Percentiles rank a stretch among this genome's conserved stretches.
Conservation (phyloP, 495 filamentous ascomycete genomes). For the Massariosphaeria phaeospora region DNA sequence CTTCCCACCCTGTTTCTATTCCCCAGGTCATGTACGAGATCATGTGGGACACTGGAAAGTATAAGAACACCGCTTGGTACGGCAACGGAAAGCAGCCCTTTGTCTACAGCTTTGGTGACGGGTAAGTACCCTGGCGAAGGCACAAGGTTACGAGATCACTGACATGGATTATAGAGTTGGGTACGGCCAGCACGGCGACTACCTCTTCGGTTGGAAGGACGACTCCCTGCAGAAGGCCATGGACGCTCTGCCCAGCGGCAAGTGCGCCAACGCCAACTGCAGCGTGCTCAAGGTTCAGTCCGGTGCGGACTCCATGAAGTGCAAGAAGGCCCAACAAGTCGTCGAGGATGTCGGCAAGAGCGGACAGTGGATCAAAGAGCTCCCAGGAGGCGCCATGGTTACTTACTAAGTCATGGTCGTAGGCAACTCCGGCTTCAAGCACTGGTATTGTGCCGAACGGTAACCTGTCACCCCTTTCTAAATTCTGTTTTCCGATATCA, state of each 20-base stretch:
- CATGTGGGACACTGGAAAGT: constrained; percentile 32
- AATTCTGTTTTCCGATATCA: not conserved
- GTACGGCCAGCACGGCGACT: constrained; percentile 27
- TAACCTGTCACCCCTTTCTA: constrained; percentile 5
- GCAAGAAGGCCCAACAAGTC: constrained; percentile 24
- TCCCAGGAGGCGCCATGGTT: constrained; percentile 21
- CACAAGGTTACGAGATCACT: not conserved
- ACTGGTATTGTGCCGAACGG: not conserved
- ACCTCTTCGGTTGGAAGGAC: constrained; percentile 31
- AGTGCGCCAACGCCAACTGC: constrained; percentile 31
- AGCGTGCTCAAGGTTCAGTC: constrained; percentile 29
- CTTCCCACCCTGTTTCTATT: constrained; percentile 24
- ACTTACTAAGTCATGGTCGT: constrained; percentile 4
- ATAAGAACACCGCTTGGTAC: constrained; percentile 21
- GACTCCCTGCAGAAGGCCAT: constrained; percentile 30
- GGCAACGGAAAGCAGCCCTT: constrained; percentile 27
- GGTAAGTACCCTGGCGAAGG: constrained; percentile 34
- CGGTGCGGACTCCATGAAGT: constrained; percentile 15
- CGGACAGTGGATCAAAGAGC: constrained; percentile 25
- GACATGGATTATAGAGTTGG: constrained; percentile 2
- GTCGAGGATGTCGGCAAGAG: constrained; percentile 13
- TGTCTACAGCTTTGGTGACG: constrained; percentile 34
- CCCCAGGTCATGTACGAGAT: constrained; percentile 32
- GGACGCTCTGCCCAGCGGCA: constrained; percentile 26
- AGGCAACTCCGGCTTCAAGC: not conserved